Evolutionary conservation across 2,329 filamentous ascomycete species (phyloP), one percentile per base, ranked within the genome.

Genomic region (Calonectria pseudoturangicola): DNA sequence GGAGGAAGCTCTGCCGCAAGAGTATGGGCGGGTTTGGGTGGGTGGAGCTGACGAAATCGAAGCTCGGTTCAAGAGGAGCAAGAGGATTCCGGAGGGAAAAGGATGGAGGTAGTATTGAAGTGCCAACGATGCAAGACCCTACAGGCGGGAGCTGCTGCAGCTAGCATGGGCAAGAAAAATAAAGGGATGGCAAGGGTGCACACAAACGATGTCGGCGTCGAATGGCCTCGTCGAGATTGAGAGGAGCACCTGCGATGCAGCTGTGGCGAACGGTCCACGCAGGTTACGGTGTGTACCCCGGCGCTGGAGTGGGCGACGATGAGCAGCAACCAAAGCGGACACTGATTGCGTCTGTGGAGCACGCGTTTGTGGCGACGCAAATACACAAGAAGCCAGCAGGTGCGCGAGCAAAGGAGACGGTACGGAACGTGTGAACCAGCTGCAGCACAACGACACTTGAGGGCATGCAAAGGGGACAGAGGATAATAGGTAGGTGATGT

Each of bases 181-280:
- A 58, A 16, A 54, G 47, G 12, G 30, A 33, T 27, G 33, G 12
- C 16, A 28, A 50, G 21, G 12, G 21, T n/a, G 66, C 47, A 54
- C 51, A 28, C 27, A 36, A 39, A 36, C 36, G 56, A 47, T 54
- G 50, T 67, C 56, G 47, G 45, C 33, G 33, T 41, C 33, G n/a
- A 51, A 69, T 54, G 47, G 56, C 27, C 25, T 41, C 27, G 66
- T 30, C 43, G 45, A 33, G 66, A 39, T 58, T 39, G 33, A 21
- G 33, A 21, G 25, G 21, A 36, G 47, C 21, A 15, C 21, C 13
- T 41, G 51, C 50, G 62, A 50, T 43, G 43, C 56, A 48, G 50
- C 16, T 36, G 69, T 63, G 69, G 64, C 63, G 48, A 67, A 71
- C 50, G 21, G 63, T 47, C 28, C 54, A 41, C 54, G 51, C 41